phyloP scores from a whole-genome alignment of 2,329 filamentous ascomycete genomes.

The Colletotrichum agaves region DNA sequence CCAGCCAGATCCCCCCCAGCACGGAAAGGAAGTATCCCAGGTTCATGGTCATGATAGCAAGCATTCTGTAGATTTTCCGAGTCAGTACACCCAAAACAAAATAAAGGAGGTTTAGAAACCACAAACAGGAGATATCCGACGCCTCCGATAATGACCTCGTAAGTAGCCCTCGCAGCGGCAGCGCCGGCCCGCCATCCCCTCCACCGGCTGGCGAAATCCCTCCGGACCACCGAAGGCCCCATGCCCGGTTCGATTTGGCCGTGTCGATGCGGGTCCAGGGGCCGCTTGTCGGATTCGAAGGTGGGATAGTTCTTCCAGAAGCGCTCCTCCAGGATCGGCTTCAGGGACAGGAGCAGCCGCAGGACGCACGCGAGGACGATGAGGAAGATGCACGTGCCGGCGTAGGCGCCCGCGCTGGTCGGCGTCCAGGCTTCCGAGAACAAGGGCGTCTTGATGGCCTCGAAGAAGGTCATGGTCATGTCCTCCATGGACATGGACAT shows the following conservation, averaged over 20 bases:
- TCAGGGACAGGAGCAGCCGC: slow-evolving; percentile 78
- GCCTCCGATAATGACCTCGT: slow-evolving; percentile 66
- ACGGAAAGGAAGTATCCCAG: slow-evolving; percentile 86
- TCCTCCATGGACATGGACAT: slow-evolving; percentile 48
- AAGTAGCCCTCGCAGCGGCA: slow-evolving; percentile 35
- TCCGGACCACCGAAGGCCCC: neutral
- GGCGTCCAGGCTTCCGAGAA: slow-evolving; percentile 80
- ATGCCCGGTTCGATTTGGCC: neutral
- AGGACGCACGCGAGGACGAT: slow-evolving; percentile 78
- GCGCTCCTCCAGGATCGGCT: slow-evolving; percentile 67
- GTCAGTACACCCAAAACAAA: neutral
- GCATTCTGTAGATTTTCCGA: slow-evolving; percentile 70
- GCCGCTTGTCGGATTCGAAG: slow-evolving; percentile 3
- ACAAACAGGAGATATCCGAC: slow-evolving; percentile 89
- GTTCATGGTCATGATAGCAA: slow-evolving; percentile 91
- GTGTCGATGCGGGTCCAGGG: too few species aligned
- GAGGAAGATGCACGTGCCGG: slow-evolving; percentile 91
- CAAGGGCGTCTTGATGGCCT: slow-evolving; percentile 62
- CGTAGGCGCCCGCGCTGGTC: slow-evolving; percentile 74
- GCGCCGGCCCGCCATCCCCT: slow-evolving; percentile 36
- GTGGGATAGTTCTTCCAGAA: slow-evolving; percentile 48
- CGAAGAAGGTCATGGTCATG: slow-evolving; percentile 65
- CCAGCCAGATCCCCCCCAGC: slow-evolving; percentile 81
- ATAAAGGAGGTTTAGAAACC: neutral
- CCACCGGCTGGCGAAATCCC: slow-evolving; percentile 21